Base-by-base conservation (phyloP, 2,329 filamentous ascomycete genomes). In the Fusarium nygamai region DNA sequence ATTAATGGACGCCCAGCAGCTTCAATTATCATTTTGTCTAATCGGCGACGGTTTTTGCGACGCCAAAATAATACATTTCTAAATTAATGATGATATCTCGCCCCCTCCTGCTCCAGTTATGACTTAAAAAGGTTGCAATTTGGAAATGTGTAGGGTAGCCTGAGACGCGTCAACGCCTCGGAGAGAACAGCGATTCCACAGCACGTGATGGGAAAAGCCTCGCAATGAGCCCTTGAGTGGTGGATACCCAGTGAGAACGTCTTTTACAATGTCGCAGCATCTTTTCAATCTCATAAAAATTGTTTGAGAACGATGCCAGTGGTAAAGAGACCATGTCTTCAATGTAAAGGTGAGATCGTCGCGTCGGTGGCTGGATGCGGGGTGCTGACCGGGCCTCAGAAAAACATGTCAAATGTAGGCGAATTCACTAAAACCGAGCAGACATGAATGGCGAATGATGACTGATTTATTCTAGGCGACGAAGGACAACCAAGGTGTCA, bases 401-500 rank as follows among this genome's bases (percentile, higher is more conserved):
- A 47, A 82, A 82, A 58, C 80, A 82, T 70, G 79, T 82, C 54
- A 82, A 81, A 75, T 82, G 81, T 82, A 69, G 29, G 48, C 22
- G 8, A 33, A 24, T 34, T 20, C 17, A 51, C 17, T 51, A 22
- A 51, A 48, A 51, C 0, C 4, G 11, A 14, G 4, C 6, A 58
- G 51, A 16, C 8, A 8, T 27, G 3, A 11, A 6, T 24, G 7
- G 12, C 1, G 11, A 8, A 3, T 17, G 13, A 53, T 29, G 19
- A 10, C 56, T 75, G 14, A 71, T 29, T 2, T 17, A 9, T 8
- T 11, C 0, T 50, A 84, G 82, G 83, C 47, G 83, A 84, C 47
- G 82, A 84, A 61, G 79, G 79, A n/a, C 79, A 78, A 5, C 83
- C 83, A 6, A 79, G 73, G 46, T 84, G 83, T 59, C 77, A 80